Evolutionary conservation across 2,329 filamentous ascomycete species (phyloP).

Genomic region (Phoma sp.): DNA sequence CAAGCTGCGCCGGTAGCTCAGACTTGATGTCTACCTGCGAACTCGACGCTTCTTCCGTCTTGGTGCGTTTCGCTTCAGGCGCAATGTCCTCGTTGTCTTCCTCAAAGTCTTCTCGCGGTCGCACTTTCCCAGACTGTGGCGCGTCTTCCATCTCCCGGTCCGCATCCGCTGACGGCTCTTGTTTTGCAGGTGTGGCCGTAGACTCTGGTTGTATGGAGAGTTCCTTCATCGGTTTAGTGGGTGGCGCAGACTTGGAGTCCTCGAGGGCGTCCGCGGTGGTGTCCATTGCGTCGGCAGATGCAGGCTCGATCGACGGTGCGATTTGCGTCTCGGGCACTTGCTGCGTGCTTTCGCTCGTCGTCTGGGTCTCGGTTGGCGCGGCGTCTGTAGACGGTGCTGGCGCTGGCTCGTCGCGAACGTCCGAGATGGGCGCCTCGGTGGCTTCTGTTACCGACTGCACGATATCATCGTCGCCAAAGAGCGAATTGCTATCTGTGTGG

Average conservation of each 20-base stretch:
- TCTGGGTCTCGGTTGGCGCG: constrained; percentile 9
- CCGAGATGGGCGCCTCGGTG: constrained; percentile 50
- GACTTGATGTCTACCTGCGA: constrained; percentile 51
- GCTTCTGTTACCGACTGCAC: constrained; percentile 47
- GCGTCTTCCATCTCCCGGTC: constrained; percentile 50
- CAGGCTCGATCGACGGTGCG: constrained; percentile 16
- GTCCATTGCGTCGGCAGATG: constrained; percentile 37
- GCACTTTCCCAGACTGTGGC: constrained; percentile 56
- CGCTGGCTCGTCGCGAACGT: constrained; percentile 40
- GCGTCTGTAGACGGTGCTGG: constrained; percentile 22
- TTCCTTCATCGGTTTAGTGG: constrained; percentile 44
- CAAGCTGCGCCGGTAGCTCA: constrained; percentile 46
- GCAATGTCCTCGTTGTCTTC: constrained; percentile 61
- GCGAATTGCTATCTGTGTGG: constrained; percentile 49
- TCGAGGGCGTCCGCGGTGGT: constrained; percentile 26
- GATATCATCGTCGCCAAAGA: constrained; percentile 42
- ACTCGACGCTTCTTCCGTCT: constrained; percentile 62
- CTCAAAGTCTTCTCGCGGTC: constrained; percentile 70
- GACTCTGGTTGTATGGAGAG: constrained; percentile 33
- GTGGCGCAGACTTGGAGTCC: constrained; percentile 25
- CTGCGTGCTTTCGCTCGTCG: constrained; percentile 36
- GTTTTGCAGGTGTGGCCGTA: constrained; percentile 18
- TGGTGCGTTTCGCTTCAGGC: constrained; percentile 79
- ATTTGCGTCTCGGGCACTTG: constrained; percentile 41
- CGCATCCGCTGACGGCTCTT: constrained; percentile 24